These are phyloP conservation scores for Acer campestre DNA, from an alignment of 345 rosid genomes.

Conservation along the genomic window DNA sequence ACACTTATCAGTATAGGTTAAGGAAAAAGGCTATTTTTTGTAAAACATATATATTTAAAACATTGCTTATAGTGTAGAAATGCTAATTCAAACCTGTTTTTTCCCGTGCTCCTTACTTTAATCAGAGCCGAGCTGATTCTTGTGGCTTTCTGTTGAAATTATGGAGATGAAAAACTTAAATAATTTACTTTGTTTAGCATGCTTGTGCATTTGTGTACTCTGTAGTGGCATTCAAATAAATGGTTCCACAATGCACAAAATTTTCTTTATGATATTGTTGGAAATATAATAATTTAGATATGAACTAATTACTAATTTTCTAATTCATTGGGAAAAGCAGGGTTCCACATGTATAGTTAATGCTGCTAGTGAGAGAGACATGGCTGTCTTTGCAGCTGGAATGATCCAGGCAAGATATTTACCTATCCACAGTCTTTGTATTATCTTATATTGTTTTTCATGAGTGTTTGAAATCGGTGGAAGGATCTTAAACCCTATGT, in stretches of 20 bases:
- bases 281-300: not conserved
- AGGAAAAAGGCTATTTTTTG: not conserved
- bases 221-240: not conserved
- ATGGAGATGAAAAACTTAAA: not conserved
- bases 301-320: conserved; percentile 21
- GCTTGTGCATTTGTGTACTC: not conserved
- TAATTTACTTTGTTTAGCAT: not conserved
- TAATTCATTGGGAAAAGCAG: conserved; percentile 42
- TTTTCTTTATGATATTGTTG: not conserved
- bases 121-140: not conserved
- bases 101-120: not conserved
- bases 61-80: not conserved
- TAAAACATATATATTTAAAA: not conserved
- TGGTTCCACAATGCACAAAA: too few relatives aligned
- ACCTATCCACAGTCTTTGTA: conserved; percentile 16
- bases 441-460: conserved; percentile 5
- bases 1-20: not conserved
- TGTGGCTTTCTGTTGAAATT: not conserved
- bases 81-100: not conserved
- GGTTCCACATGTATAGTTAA: conserved; percentile 88
- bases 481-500: conserved; percentile 19
- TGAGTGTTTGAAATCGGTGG: conserved; percentile 7
- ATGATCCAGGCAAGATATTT: conserved; percentile 76
- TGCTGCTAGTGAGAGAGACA: conserved; percentile 93
- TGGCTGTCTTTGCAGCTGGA: conserved; percentile 93